Conservation (phyloP, 768 basidiomycete genomes). For the Russula dissimulans region DNA sequence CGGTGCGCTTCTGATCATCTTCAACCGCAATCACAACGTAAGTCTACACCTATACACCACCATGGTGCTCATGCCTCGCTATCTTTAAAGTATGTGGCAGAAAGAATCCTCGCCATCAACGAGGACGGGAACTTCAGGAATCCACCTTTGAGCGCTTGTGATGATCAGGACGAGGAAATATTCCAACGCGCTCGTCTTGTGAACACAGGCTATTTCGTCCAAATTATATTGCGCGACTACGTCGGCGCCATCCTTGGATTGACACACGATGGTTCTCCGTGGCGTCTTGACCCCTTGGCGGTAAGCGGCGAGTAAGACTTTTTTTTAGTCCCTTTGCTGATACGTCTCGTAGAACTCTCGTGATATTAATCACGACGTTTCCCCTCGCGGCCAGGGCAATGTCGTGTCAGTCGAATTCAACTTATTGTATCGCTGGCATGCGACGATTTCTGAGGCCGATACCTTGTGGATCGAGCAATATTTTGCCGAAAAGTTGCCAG, state of each 20-base stretch:
- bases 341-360: conserved; percentile 36
- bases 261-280: conserved; percentile 49
- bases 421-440: conserved; percentile 34
- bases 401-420: conserved; percentile 72
- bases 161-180: conserved; percentile 64
- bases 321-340: background rate
- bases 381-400: conserved; percentile 65
- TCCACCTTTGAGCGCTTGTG: conserved; percentile 19
- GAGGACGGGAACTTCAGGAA: conserved; percentile 41
- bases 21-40: conserved; percentile 70
- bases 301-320: conserved; percentile 26
- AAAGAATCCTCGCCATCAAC: conserved; percentile 59
- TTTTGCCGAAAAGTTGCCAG: background rate
- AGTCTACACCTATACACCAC: conserved; percentile 15
- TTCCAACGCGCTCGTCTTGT: conserved; percentile 66
- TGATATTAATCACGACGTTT: conserved; percentile 40
- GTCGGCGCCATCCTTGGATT: conserved; percentile 67
- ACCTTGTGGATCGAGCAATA: background rate
- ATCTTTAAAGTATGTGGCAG: conserved; percentile 50
- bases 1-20: conserved; percentile 57
- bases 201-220: conserved; percentile 65
- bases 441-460: conserved; percentile 9
- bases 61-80: background rate
- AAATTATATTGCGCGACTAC: conserved; percentile 62
- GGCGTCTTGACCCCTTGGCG: conserved; percentile 63